Evolutionary conservation across 192 early-diverging fungal species (phyloP), one percentile per base, ranked within the genome.

Genomic region (Backusella psychrophila): DNA sequence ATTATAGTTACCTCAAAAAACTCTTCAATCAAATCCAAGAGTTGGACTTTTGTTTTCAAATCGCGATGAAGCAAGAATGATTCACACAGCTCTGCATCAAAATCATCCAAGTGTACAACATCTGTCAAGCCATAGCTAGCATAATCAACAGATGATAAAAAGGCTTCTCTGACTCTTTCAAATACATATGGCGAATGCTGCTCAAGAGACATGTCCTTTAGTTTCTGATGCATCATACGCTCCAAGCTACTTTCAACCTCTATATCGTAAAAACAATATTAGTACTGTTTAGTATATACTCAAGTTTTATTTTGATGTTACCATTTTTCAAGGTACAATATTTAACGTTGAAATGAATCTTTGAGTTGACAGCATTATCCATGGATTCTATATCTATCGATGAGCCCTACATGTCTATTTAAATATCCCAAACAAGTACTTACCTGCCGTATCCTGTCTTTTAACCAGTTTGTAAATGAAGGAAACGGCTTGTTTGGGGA

Each of bases 81-180:
- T 72, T 88, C 85, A 69, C 88, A 86, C 9, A 78, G 78, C 49
- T 74, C 41, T 1, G 82, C 67, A 77, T 91, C 85, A 67, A 88
- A 78, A n/a, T 87, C 75, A 70, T 86, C 87, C 35, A 94, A 39
- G 74, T 89, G 80, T 11, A 89, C 76, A 6, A 80, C 80, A 69
- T 92, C 87, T 0, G 84, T 80, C 66, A 91, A 78, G 12, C 89
- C 91, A 77, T 93, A 93, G 7, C 79, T 77, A 66, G 81, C 76
- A 70, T 85, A 88, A 75, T 93, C 91, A 33, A 92, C 81, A 39
- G 80, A 77, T 17, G 77, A 76, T 38, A 89, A 41, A 35, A 90
- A 82, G n/a, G 82, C 82, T 46, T 83, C 84, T 59, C 82, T 83
- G 31, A 89, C 75, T 42, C 84, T 84, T 21, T 75, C 75, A 59